These are phyloP conservation scores for Triticum timopheevii DNA, from an alignment of 176 grass and related monocot genomes.

Conservation along the genomic window DNA sequence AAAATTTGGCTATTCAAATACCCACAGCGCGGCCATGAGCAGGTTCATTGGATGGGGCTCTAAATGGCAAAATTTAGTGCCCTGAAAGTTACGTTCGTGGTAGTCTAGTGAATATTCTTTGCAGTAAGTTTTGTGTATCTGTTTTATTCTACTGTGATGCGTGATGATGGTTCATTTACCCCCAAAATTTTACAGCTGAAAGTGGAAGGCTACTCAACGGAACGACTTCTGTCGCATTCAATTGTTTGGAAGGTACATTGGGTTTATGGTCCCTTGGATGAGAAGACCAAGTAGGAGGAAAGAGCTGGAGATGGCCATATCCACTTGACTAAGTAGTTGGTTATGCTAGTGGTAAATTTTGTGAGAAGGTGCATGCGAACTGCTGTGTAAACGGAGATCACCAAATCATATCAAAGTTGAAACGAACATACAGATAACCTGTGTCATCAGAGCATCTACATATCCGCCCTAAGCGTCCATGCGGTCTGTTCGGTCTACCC, in stretches of 20 bases:
- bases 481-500: too few species aligned
- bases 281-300: slow-evolving; percentile 55
- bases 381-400: background rate
- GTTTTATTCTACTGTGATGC: background rate
- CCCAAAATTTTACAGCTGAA: slow-evolving; percentile 42
- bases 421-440: background rate
- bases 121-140: background rate
- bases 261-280: slow-evolving; percentile 36
- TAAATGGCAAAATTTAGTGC: background rate
- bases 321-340: background rate
- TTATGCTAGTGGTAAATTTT: background rate
- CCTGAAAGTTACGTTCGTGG: background rate
- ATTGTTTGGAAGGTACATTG: slow-evolving; percentile 86
- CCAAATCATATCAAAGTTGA: background rate
- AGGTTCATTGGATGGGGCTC: background rate
- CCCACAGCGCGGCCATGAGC: background rate
- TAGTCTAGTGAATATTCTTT: background rate
- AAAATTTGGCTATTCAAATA: background rate
- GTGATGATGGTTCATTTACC: background rate
- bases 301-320: background rate
- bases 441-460: too few species aligned
- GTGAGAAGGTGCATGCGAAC: background rate
- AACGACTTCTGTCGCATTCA: slow-evolving; percentile 75
- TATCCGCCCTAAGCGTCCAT: too few species aligned
- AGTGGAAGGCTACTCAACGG: slow-evolving; percentile 58